Evolutionary conservation across 2,329 filamentous ascomycete genomes (phyloP), one percentile per base, ranked within the genome.

Genomic region (Alternaria panax): DNA sequence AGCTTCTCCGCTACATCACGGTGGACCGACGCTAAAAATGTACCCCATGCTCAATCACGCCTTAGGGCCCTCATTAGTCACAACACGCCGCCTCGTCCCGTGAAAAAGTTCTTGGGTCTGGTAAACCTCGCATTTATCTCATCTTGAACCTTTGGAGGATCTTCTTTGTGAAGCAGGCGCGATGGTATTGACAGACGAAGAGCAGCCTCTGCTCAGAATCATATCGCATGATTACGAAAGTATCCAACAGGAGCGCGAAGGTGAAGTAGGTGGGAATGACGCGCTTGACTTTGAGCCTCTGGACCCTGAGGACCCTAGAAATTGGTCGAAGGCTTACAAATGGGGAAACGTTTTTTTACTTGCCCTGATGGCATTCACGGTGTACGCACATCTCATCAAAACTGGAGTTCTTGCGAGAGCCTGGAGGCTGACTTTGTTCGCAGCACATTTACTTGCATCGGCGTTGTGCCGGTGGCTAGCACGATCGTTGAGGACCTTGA

Each of bases 371-470:
- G 73, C 75, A 6, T 77, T 77, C 32, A 75, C 72, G 18, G 75
- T 77, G 75, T 77, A 72, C 48, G 64, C 59, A 24, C 11, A 47
- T 32, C 4, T 22, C 18, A 25, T 43, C 34, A 36, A 5, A 28
- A 9, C 1, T 7, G 12, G 5, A 7, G 16, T 20, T 20, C 9
- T 30, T 11, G 8, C 12, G 16, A 36, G 22, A 40, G 12, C 14
- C 14, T 16, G 7, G 11, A 28, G 22, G 22, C 50, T 51, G 22
- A 50, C 16, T 16, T 7, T 6, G 27, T 40, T 43, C 43, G 5
- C 46, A 78, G 75, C 25, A 77, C 75, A 20, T 77, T 78, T n/a
- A 78, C 75, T 27, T 77, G 75, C 58, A 75, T 78, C 14, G 71
- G 71, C n/a, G 70, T 78, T 1, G 75, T 77, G 1, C 75, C 75